phyloP scores from a whole-genome alignment of 768 basidiomycete species.

The Tylopilus balloui region DNA sequence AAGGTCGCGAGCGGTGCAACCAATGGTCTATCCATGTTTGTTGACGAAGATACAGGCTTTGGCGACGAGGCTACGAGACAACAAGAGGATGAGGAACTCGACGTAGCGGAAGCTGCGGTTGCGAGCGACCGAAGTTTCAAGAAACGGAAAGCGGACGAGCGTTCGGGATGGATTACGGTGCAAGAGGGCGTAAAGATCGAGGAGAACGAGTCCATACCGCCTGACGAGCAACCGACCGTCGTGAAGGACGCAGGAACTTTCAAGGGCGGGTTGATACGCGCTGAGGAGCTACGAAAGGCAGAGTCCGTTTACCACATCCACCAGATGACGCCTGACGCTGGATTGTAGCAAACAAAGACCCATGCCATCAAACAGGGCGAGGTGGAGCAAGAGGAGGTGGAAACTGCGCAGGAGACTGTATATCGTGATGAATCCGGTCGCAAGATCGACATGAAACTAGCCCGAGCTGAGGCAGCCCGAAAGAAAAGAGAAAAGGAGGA shows the following conservation, averaged over 20 bases:
- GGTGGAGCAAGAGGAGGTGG: slow-evolving; percentile 45
- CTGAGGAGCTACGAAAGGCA: slow-evolving; percentile 67
- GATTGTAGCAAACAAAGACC: slow-evolving; percentile 36
- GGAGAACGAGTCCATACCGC: slow-evolving; percentile 48
- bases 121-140: slow-evolving; percentile 77
- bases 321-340: not conserved
- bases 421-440: slow-evolving; percentile 89
- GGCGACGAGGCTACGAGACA: slow-evolving; percentile 42
- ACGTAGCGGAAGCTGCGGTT: slow-evolving; percentile 60
- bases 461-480: slow-evolving; percentile 78
- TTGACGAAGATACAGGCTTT: slow-evolving; percentile 75
- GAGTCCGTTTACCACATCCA: not conserved
- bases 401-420: slow-evolving; percentile 79
- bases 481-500: slow-evolving; percentile 79
- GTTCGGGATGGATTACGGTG: slow-evolving; percentile 66
- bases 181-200: slow-evolving; percentile 47
- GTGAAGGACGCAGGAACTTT: slow-evolving; percentile 48
- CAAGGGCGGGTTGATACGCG: slow-evolving; percentile 73
- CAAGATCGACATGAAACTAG: slow-evolving; percentile 84
- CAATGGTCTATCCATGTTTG: slow-evolving; percentile 34
- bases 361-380: slow-evolving; percentile 30
- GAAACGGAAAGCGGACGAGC: slow-evolving; percentile 55
- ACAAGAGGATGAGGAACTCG: slow-evolving; percentile 50
- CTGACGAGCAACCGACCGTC: slow-evolving; percentile 66
- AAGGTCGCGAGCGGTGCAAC: slow-evolving; percentile 38